Conservation (phyloP, 768 basidiomycete species). For the Gautieria morchelliformis region DNA sequence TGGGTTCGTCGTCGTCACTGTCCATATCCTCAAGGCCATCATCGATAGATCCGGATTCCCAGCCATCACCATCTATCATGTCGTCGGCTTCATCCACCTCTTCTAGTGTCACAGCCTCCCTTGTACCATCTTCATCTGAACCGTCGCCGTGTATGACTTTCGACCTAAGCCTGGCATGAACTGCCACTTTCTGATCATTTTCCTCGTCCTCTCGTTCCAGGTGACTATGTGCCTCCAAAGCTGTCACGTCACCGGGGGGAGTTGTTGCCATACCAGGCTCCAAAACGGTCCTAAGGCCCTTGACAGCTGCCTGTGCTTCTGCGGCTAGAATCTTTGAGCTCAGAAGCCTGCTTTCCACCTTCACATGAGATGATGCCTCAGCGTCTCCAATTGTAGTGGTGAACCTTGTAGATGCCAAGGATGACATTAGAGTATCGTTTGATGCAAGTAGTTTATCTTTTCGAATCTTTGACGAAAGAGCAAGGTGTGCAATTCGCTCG, state of each 20-base stretch:
- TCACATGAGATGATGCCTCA: constrained; percentile 24
- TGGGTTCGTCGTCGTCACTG: constrained; percentile 18
- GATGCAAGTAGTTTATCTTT: constrained; percentile 56
- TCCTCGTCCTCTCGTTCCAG: constrained; percentile 11
- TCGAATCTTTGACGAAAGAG: constrained; percentile 61
- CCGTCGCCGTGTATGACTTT: constrained; percentile 12
- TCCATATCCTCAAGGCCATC: constrained; percentile 18
- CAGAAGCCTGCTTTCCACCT: constrained; percentile 61
- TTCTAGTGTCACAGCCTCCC: constrained; percentile 1
- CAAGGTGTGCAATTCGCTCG: constrained; percentile 50
- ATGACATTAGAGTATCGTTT: constrained; percentile 36
- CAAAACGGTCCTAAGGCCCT: constrained; percentile 36
- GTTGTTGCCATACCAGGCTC: constrained; percentile 14
- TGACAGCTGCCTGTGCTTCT: constrained; percentile 43
- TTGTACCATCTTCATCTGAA: constrained; percentile 13
- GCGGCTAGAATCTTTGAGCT: constrained; percentile 69
- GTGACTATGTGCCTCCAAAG: no score
- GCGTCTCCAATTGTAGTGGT: background rate
- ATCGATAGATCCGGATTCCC: constrained; percentile 27
- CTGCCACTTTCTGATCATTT: constrained; percentile 7
- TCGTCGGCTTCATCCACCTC: constrained; percentile 4
- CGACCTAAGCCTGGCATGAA: background rate
- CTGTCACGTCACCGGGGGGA: background rate
- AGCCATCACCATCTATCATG: constrained; percentile 18
- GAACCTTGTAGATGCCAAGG: constrained; percentile 23